Evolutionary conservation across 805 yeast species (phyloP).

Genomic region (Schwanniomyces vanrijiae): DNA sequence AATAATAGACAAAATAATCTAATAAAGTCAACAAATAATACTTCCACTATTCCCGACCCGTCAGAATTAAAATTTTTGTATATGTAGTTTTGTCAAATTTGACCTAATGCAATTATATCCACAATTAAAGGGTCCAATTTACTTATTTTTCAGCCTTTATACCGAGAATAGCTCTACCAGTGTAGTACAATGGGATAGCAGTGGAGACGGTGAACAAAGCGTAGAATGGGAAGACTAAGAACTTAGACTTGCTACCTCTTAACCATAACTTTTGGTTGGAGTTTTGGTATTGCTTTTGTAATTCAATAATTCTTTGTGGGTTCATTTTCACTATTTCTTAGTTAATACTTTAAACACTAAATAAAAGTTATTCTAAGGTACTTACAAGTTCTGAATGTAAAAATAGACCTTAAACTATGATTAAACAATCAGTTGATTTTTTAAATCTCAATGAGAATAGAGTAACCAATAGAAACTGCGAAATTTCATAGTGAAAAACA

Average conservation of each 20-base stretch:
- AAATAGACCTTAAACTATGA: neutral
- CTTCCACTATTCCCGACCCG: neutral
- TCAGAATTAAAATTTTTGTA: neutral
- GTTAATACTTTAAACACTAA: neutral
- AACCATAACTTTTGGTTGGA: constrained; percentile 44
- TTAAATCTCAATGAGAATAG: constrained; percentile 4
- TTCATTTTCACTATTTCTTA: constrained; percentile 24
- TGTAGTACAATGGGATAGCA: constrained; percentile 63
- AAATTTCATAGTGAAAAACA: neutral
- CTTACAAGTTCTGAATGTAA: neutral
- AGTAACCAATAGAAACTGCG: neutral
- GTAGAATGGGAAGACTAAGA: constrained; percentile 74
- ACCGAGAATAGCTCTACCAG: constrained; percentile 71
- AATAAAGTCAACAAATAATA: neutral
- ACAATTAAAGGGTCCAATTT: neutral
- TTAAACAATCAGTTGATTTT: constrained; percentile 15
- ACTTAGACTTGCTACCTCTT: constrained; percentile 55
- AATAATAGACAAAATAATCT: neutral
- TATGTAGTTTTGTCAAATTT: neutral
- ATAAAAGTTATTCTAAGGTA: neutral
- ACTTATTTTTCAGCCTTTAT: constrained; percentile 45
- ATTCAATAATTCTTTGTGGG: constrained; percentile 48
- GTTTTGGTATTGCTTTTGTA: constrained; percentile 46
- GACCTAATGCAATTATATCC: constrained; percentile 1
- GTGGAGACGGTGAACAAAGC: constrained; percentile 70